Evolutionary conservation across 352 stramenopile genomes (phyloP).

Genomic region (Phytophthora citrophthora): DNA sequence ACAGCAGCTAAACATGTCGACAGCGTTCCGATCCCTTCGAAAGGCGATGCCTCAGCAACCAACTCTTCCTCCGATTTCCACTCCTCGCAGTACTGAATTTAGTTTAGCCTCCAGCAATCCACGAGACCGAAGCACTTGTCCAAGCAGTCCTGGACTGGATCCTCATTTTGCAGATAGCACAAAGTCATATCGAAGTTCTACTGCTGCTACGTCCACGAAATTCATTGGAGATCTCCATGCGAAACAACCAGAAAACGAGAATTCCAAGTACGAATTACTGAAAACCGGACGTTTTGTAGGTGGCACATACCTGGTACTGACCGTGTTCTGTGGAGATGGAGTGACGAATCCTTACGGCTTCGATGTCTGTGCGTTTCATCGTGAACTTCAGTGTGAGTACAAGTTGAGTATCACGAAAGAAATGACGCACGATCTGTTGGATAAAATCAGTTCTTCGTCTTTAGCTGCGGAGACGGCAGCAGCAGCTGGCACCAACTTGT

Average conservation of each 20-base stretch:
- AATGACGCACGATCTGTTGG: slow-evolving; percentile 66
- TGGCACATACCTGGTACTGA: slow-evolving; percentile 69
- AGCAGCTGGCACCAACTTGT: slow-evolving; percentile 70
- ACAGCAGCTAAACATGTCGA: slow-evolving; percentile 60
- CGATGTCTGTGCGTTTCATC: slow-evolving; percentile 64
- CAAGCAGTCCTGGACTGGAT: not conserved
- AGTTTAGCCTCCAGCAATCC: slow-evolving; percentile 2
- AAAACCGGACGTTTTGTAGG: slow-evolving; percentile 72
- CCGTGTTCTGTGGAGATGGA: slow-evolving; percentile 71
- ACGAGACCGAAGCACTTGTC: slow-evolving; percentile 8
- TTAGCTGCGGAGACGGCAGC: slow-evolving; percentile 64
- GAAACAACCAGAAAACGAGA: slow-evolving; percentile 23
- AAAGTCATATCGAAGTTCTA: slow-evolving; percentile 14
- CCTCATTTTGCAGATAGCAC: slow-evolving; percentile 11
- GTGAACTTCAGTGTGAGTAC: slow-evolving; percentile 55
- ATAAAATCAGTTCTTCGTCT: slow-evolving; percentile 59
- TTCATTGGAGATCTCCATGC: slow-evolving; percentile 50
- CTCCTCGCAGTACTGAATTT: slow-evolving; percentile 21
- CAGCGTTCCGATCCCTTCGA: slow-evolving; percentile 67
- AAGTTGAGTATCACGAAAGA: slow-evolving; percentile 62
- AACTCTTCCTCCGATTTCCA: slow-evolving; percentile 60
- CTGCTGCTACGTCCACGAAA: slow-evolving; percentile 16
- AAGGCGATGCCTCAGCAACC: slow-evolving; percentile 75
- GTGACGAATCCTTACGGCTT: slow-evolving; percentile 75
- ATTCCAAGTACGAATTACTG: slow-evolving; percentile 63